Conservation (phyloP, 805 yeast species). For the Candida krabiensis region DNA sequence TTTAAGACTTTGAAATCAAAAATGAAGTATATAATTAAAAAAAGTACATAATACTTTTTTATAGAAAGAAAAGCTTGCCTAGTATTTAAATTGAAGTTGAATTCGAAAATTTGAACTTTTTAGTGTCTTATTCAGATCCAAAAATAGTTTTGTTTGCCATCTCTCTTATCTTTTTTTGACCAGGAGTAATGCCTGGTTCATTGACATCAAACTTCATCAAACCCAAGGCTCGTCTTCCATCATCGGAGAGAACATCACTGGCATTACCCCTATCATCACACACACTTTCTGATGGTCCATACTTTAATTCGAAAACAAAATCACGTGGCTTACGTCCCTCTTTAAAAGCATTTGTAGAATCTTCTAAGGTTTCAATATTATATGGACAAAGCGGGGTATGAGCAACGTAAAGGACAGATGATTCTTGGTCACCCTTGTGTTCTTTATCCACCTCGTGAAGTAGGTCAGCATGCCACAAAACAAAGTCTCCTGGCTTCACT, state of each 20-base stretch:
- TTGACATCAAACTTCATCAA: constrained; percentile 25
- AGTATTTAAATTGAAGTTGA: too few relatives aligned
- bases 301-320: constrained; percentile 8
- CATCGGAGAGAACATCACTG: constrained; percentile 14
- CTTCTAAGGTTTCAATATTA: constrained; percentile 10
- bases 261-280: constrained; percentile 13
- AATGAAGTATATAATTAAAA: too few relatives aligned
- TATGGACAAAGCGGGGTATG: constrained; percentile 33
- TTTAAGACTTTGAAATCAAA: too few relatives aligned
- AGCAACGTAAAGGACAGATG: constrained; percentile 40
- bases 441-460: constrained; percentile 41
- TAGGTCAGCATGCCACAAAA: constrained; percentile 45
- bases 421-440: constrained; percentile 35
- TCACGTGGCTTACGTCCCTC: constrained; percentile 10
- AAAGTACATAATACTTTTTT: too few relatives aligned
- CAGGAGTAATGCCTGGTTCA: constrained; percentile 25
- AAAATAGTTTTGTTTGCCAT: constrained; percentile 21
- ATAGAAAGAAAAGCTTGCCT: too few relatives aligned
- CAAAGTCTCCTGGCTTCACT: constrained; percentile 41
- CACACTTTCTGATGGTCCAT: constrained; percentile 10
- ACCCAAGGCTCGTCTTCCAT: constrained; percentile 30
- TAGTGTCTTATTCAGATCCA: not conserved
- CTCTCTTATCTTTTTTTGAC: constrained; percentile 28
- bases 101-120: too few relatives aligned
- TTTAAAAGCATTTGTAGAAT: constrained; percentile 6